phyloP scores from a whole-genome alignment of 1,284 basidiomycete species.

The Sphagnurus paluster region DNA sequence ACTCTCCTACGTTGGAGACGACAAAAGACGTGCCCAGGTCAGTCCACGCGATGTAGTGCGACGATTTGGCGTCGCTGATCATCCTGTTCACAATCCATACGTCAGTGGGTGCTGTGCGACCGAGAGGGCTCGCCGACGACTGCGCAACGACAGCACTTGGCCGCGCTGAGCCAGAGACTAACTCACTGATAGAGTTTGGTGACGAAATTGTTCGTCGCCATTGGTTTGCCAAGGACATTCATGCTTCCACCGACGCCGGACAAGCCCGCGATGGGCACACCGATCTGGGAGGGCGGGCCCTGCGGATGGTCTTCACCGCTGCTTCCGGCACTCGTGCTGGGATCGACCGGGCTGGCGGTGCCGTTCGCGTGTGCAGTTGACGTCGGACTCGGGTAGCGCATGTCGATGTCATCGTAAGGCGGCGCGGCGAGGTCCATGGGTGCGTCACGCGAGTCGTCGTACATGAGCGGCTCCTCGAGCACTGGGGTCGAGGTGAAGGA shows the following conservation, averaged over 20 bases:
- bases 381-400: slow-evolving; percentile 33
- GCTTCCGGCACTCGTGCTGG: slow-evolving; percentile 50
- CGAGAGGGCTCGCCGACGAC: no score
- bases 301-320: slow-evolving; percentile 40
- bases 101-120: no score
- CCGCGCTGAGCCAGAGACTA: no score
- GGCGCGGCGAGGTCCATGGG: slow-evolving; percentile 32
- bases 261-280: slow-evolving; percentile 16
- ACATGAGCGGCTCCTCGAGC: slow-evolving; percentile 33
- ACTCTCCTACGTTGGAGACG: slow-evolving; percentile 80
- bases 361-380: slow-evolving; percentile 23
- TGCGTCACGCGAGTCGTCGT: slow-evolving; percentile 36
- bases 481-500: slow-evolving; percentile 54
- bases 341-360: slow-evolving; percentile 55
- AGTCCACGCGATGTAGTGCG: slow-evolving; percentile 78
- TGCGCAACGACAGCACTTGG: no score
- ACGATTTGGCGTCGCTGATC: slow-evolving; percentile 78
- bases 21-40: slow-evolving; percentile 80
- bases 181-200: slow-evolving; percentile 81
- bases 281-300: slow-evolving; percentile 23
- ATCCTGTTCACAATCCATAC: no score
- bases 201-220: slow-evolving; percentile 79
- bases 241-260: slow-evolving; percentile 39
- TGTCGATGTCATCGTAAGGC: slow-evolving; percentile 50
- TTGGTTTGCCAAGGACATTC: slow-evolving; percentile 60